Base-by-base conservation (phyloP, 495 filamentous ascomycete genomes). In the Chaetomium tenue region DNA sequence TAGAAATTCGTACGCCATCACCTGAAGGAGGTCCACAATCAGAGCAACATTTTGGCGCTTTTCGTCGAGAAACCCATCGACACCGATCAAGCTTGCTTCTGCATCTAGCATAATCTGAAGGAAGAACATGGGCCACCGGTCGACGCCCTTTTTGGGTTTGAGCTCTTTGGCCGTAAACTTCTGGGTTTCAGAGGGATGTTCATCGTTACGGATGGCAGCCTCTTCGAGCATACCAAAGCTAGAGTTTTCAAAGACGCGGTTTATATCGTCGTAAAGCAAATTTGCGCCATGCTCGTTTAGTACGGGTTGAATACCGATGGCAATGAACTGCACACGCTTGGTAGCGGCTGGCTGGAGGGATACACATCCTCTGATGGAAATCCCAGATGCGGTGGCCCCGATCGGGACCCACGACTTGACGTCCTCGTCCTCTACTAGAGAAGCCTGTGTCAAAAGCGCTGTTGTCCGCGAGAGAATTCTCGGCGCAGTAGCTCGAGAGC, bases 91-190 rank as follows among this genome's bases (percentile, higher is more conserved):
- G 18, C 40, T 55, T 22, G 55, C 30, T 6, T 55, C 50, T 5
- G 66, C 59, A 16, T 74, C 70, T 6, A 84, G 66, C 4, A 81
- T 77, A n/a, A 98, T 85, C 9, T 85, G 86, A 40, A 98, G 79
- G 70, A 88, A 89, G 68, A 97, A 98, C 89, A 94, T 95, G 2
- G 93, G 92, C 89, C 89, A 96, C 65, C 87, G 82, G 72, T 96
- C 92, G 37, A 91, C 78, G 0, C 85, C 84, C 71, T 90, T 93
- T 22, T 79, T 80, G 18, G 75, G 78, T 70, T 78, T 87, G 46
- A 88, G 73, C 42, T 89, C 85, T 64, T 78, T 81, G 39, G 75
- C 77, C 0, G 84, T 88, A 65, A 79, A 84, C 1, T 81, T 80
- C 47, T 81, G 74, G 64, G 68, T 63, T 76, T 81, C 65, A 39